Percentiles rank a stretch among this genome's conserved stretches.
These are phyloP conservation scores for Sordariomycetes sp. DNA, from an alignment of 2,329 filamentous ascomycete species.

Conservation along the genomic window DNA sequence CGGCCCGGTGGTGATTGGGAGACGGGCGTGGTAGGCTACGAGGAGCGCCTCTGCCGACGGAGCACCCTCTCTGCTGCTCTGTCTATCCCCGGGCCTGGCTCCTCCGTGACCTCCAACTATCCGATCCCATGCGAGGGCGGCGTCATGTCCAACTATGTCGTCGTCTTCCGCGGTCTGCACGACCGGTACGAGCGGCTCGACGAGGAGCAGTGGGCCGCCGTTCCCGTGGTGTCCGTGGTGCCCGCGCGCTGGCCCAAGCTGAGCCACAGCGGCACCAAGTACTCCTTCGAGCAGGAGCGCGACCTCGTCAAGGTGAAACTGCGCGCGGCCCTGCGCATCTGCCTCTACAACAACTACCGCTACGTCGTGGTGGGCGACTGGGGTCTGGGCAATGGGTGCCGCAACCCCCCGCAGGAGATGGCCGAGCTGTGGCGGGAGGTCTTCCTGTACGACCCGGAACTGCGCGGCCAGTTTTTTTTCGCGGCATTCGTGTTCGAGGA, in stretches of 20 bases:
- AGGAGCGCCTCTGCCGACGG: constrained; percentile 62
- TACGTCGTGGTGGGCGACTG: constrained; percentile 54
- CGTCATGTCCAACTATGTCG: constrained; percentile 59
- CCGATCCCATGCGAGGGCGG: constrained; percentile 61
- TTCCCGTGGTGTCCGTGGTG: constrained; percentile 65
- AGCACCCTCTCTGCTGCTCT: constrained; percentile 64
- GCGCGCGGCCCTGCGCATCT: constrained; percentile 59
- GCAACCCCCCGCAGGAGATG: constrained; percentile 55
- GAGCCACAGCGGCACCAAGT: constrained; percentile 53
- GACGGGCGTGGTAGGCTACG: constrained; percentile 37
- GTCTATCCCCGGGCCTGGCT: constrained; percentile 44
- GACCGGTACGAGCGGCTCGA: constrained; percentile 50
- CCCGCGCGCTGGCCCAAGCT: constrained; percentile 66
- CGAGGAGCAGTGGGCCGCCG: constrained; percentile 38
- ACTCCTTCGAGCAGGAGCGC: constrained; percentile 61
- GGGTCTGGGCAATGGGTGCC: constrained; percentile 51
- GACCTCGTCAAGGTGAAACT: constrained; percentile 66
- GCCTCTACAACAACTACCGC: constrained; percentile 46
- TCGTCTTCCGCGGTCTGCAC: constrained; percentile 62
- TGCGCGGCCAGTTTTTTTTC: constrained; percentile 49
- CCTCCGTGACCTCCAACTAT: constrained; percentile 35
- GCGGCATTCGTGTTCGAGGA: constrained; percentile 58
- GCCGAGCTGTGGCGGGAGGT: constrained; percentile 57
- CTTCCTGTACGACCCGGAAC: constrained; percentile 50
- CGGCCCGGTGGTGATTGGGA: constrained; percentile 75